These are phyloP conservation scores for Lojkania enalia DNA, from an alignment of 2,329 filamentous ascomycete species.

Conservation along the genomic window DNA sequence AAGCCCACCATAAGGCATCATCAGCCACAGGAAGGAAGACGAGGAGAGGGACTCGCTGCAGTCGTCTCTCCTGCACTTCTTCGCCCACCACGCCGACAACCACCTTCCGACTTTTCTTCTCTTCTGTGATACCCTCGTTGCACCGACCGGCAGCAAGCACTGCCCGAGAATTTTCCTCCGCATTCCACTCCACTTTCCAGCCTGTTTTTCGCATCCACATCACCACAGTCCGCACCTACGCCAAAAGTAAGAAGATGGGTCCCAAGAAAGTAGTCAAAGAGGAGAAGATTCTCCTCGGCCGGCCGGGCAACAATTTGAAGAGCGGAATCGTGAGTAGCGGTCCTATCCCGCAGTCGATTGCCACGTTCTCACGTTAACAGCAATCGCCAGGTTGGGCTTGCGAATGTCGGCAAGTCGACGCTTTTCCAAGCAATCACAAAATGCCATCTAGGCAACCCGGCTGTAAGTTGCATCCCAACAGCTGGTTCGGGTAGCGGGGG, in stretches of 20 bases:
- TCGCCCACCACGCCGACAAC: slow-evolving; percentile 39
- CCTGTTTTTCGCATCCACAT: slow-evolving; percentile 40
- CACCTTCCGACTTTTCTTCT: slow-evolving; percentile 53
- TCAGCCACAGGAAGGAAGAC: slow-evolving; percentile 14
- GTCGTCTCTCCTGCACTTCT: slow-evolving; percentile 37
- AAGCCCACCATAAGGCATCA: too few species aligned
- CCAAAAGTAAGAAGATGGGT: slow-evolving; percentile 77
- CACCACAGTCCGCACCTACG: slow-evolving; percentile 58
- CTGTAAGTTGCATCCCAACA: slow-evolving; percentile 65
- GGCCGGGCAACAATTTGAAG: slow-evolving; percentile 97
- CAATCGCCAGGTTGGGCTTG: slow-evolving; percentile 80
- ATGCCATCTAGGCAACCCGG: slow-evolving; percentile 94
- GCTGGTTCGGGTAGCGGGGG: too few species aligned
- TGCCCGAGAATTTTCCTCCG: slow-evolving; percentile 46
- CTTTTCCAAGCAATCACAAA: slow-evolving; percentile 99
- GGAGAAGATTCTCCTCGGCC: slow-evolving; percentile 94
- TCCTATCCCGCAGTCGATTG: slow-evolving; percentile 36
- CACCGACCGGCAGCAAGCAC: slow-evolving; percentile 54
- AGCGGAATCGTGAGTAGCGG: slow-evolving; percentile 91
- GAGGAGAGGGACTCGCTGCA: slow-evolving; percentile 33
- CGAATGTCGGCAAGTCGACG: slow-evolving; percentile 99
- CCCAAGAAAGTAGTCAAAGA: slow-evolving; percentile 91
- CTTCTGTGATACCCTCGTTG: slow-evolving; percentile 57
- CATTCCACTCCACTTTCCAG: slow-evolving; percentile 48
- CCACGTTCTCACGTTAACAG: slow-evolving; percentile 49